These are phyloP conservation scores for Kuraishia capsulata DNA, from an alignment of 805 yeast species.

Conservation along the genomic window DNA sequence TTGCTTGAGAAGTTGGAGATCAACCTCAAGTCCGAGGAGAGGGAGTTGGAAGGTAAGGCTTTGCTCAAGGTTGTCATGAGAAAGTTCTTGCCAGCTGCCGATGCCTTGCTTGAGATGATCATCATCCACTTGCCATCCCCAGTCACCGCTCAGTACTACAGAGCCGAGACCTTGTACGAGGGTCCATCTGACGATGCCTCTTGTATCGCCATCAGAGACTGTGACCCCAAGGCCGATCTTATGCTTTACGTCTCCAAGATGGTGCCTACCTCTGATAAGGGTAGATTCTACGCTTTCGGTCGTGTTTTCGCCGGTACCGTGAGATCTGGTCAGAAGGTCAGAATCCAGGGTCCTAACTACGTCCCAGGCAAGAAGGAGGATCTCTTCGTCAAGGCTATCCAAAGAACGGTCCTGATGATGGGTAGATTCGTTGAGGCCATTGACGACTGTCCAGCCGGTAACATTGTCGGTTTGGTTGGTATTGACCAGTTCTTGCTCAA, in stretches of 20 bases:
- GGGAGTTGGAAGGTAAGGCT: constrained; percentile 98
- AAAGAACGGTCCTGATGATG: constrained; percentile 99
- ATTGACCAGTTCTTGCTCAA: constrained; percentile 98
- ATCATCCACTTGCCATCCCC: constrained; percentile 98
- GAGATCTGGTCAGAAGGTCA: constrained; percentile 96
- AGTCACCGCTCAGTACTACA: constrained; percentile 97
- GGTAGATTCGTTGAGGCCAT: constrained; percentile 97
- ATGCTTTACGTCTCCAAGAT: constrained; percentile 99
- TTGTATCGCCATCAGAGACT: constrained; percentile 89
- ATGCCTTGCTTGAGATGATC: constrained; percentile 98
- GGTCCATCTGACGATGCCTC: constrained; percentile 94
- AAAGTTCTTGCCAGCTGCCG: constrained; percentile 99
- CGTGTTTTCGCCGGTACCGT: constrained; percentile 99
- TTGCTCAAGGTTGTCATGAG: constrained; percentile 97
- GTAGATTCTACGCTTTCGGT: constrained; percentile 99
- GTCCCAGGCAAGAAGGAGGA: constrained; percentile 98
- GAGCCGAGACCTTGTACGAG: constrained; percentile 98
- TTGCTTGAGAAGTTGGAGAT: constrained; percentile 93
- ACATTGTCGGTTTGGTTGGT: constrained; percentile 99
- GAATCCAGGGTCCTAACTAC: constrained; percentile 99
- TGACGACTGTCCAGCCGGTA: constrained; percentile 99
- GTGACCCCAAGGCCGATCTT: constrained; percentile 97
- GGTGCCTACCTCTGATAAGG: constrained; percentile 99
- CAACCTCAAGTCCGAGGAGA: constrained; percentile 89
- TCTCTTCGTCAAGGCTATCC: constrained; percentile 92